A percentile compares a stretch with the other conserved stretches of the same genome.
These are phyloP conservation scores for Vinca major DNA, from an alignment of 305 asterid species.

Conservation along the genomic window DNA sequence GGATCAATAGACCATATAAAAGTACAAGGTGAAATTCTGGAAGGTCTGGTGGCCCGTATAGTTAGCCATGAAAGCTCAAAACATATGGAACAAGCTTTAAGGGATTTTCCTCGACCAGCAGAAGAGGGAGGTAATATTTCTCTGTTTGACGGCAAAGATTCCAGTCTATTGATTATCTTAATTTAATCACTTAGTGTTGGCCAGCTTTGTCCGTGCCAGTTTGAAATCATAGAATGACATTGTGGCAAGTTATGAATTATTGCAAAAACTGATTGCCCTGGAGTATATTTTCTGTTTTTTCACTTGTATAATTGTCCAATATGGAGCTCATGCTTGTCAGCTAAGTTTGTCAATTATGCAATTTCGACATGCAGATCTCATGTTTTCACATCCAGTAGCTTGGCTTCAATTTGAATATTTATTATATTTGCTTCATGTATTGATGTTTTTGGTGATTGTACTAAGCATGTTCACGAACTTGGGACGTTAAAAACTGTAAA, in stretches of 20 bases:
- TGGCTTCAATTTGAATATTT: not conserved
- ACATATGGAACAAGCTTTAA: slow-evolving; percentile 70
- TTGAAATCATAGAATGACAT: not conserved
- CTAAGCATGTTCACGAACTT: too few species aligned
- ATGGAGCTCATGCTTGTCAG: not conserved
- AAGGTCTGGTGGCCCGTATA: slow-evolving; percentile 95
- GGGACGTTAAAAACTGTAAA: too few species aligned
- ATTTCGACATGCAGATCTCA: not conserved
- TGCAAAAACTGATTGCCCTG: not conserved
- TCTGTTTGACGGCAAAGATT: not conserved
- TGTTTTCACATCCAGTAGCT: not conserved
- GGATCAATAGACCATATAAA: slow-evolving; percentile 81
- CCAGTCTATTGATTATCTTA: not conserved
- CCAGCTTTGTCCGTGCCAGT: not conserved
- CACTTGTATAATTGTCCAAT: not conserved
- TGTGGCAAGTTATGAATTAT: not conserved
- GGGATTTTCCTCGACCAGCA: slow-evolving; percentile 61
- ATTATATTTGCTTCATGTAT: not conserved
- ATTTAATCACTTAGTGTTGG: not conserved
- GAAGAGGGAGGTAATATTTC: slow-evolving; percentile 53
- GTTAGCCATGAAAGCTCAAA: slow-evolving; percentile 72
- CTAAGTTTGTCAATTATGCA: not conserved
- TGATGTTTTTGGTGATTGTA: too few species aligned
- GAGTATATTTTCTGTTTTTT: not conserved
- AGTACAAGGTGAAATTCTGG: slow-evolving; percentile 97